Evolutionary conservation across 106 monocot species (phyloP).

Genomic region (Triglochin maritima): DNA sequence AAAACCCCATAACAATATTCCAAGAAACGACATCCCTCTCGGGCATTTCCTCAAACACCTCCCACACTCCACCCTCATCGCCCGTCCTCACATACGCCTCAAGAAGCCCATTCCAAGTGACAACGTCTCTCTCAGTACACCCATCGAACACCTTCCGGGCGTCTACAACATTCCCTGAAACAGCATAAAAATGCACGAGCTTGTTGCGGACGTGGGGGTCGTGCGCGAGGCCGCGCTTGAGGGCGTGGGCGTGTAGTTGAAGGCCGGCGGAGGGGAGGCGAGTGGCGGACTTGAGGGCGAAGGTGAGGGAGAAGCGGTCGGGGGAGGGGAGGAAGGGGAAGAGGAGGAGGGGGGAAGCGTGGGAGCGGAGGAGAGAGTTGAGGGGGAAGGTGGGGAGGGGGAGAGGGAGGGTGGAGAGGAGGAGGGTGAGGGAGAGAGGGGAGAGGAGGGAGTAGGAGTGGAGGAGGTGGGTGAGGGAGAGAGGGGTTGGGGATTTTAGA

Average conservation of each 20-base stretch:
- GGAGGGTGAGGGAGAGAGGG: not conserved
- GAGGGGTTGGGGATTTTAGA: no score
- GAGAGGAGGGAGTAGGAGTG: no score
- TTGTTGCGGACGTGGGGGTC: conserved; percentile 42
- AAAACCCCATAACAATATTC: conserved; percentile 45
- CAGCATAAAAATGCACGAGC: conserved; percentile 50
- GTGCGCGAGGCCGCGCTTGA: conserved; percentile 23
- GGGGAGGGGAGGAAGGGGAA: conserved; percentile 16
- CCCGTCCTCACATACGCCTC: conserved; percentile 32
- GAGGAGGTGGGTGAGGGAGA: no score
- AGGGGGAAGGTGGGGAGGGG: conserved; percentile 33
- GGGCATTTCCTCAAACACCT: conserved; percentile 32
- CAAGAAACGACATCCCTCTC: conserved; percentile 41
- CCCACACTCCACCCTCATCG: conserved; percentile 21
- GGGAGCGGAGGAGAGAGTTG: conserved; percentile 42
- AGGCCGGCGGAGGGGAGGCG: conserved; percentile 5
- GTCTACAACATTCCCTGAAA: conserved; percentile 11
- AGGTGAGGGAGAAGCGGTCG: conserved; percentile 53
- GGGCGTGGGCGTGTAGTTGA: conserved; percentile 39
- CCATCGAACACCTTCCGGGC: conserved; percentile 65
- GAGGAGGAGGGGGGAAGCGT: conserved; percentile 24
- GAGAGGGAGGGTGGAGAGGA: conserved; percentile 18
- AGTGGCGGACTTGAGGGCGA: conserved; percentile 57
- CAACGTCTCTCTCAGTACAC: conserved; percentile 25
- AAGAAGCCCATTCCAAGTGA: conserved; percentile 67